Evolutionary conservation across 2,329 filamentous ascomycete genomes (phyloP).

Genomic region (Periconia digitata): DNA sequence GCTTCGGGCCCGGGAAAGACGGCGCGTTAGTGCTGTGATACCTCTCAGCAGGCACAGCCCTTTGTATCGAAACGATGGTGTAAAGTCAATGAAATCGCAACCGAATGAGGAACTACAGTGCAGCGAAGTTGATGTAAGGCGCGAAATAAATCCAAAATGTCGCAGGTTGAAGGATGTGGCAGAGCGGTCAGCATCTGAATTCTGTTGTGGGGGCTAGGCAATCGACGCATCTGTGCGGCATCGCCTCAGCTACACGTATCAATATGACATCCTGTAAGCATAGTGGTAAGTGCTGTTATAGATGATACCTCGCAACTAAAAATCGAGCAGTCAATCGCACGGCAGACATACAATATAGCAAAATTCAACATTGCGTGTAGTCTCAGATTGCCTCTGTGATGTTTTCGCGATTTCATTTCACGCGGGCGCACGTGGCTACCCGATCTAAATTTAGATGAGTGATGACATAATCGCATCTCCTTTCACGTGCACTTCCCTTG

Average conservation of each 20-base stretch:
- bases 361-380: too few relatives aligned
- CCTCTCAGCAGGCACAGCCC: too few relatives aligned
- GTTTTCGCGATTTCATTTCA: background rate
- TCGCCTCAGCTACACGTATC: background rate
- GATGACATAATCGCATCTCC: background rate
- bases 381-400: background rate
- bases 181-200: background rate
- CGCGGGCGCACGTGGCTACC: background rate
- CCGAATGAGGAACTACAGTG: too few relatives aligned
- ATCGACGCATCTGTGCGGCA: background rate
- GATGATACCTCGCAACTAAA: too few relatives aligned
- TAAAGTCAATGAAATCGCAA: too few relatives aligned
- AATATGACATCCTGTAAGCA: background rate
- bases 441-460: background rate
- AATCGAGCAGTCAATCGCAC: too few relatives aligned
- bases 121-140: too few relatives aligned
- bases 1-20: background rate
- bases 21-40: background rate
- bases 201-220: background rate
- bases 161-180: background rate
- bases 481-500: too few relatives aligned
- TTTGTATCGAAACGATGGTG: too few relatives aligned
- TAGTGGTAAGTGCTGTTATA: too few relatives aligned
- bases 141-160: too few relatives aligned
- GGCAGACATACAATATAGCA: too few relatives aligned